Base-by-base conservation (phyloP, 768 basidiomycete species). In the Auricularia heimuer region DNA sequence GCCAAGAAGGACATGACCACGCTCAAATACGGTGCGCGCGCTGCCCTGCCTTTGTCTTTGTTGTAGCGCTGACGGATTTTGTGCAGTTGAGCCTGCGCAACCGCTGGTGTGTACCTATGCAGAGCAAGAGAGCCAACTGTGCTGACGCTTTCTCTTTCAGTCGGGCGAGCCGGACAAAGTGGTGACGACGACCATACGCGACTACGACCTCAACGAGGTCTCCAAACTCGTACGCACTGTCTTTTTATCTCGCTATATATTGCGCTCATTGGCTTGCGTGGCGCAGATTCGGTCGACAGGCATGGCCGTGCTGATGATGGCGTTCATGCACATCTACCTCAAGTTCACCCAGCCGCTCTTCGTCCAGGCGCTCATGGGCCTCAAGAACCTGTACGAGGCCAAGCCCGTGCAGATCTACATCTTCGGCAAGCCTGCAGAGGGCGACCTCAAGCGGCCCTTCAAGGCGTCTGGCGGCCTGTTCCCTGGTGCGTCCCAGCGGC, bases 341-440 rank as follows among this genome's bases (percentile, higher is more conserved):
- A 86, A 90, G 74, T 98, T 91, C 83, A 95, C 94, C 6, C 95
- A 96, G 73, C 96, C 96, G 6, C 85, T 98, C 69, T 96, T 98
- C 78, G 89, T 98, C 69, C 96, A 98, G 75, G 84, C 84, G 12
- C 83, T 99, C 69, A 97, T 96, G 93, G 92, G 91, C n/a, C 65
- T 97, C 72, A 98, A 99, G 81, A 83, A 82, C 54, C 75, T 95
- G 35, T 92, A 89, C 75, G 95, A 98, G 71, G 87, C 90, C 65
- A 93, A 93, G 73, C 83, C 84, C 18, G 82, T 95, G 68, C 81
- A 86, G 45, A 88, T 99, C 66, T 88, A 96, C 79, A 56, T 98
- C 63, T 77, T 92, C 29, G 90, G 90, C 44, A 83, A 88, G 74
- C 79, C 83, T 16, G 85, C 94, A 1, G 87, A 87, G 29, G 95